Base-by-base conservation (phyloP, 148 eudicot species). In the Tetragonia tetragonoides region DNA sequence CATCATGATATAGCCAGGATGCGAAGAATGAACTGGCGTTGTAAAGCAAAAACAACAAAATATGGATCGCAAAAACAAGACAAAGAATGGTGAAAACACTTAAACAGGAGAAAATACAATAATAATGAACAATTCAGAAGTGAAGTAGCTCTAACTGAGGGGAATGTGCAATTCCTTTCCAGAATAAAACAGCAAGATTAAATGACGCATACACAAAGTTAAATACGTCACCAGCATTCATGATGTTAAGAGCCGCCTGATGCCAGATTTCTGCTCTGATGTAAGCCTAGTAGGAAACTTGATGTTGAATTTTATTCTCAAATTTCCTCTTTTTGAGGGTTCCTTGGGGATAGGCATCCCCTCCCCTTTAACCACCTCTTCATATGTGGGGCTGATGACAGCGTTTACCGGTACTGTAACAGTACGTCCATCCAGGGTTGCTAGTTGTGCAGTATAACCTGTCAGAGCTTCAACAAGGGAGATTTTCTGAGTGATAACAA, bases 301-400 rank as follows among this genome's bases (percentile, higher is more conserved):
- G 75, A 91, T 89, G 70, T 84, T 85, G 83, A 91, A 91, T 79
- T 91, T 91, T 15, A 91, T 82, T 79, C 84, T 79, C 85, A 91
- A 82, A 65, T 89, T 91, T 17, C 95, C 95, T 59, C 46, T 89
- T 79, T 63, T 87, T 1, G 91, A 83, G 60, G 92, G 95, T 44
- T 91, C 95, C 73, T 91, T 91, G 7, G 92, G 88, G 39, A 85
- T 87, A 8, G 95, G 92, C 95, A 91, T 91, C 6, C 95, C 95
- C 77, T 89, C 95, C 49, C 91, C 92, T 85, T 87, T 87, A 41
- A 91, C 87, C 28, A 88, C 88, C 81, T 91, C 92, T 83, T 91
- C 95, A 56, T 89, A 88, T 5, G 84, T 74, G 6, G 92, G 92
- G 83, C 85, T 79, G 28, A 91, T 85, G 59, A 91, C 81, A 38